A percentile compares a stretch with the other conserved stretches of the same genome.
These are phyloP conservation scores for Petunia axillaris DNA, from an alignment of 257 asterid species.

Conservation along the genomic window DNA sequence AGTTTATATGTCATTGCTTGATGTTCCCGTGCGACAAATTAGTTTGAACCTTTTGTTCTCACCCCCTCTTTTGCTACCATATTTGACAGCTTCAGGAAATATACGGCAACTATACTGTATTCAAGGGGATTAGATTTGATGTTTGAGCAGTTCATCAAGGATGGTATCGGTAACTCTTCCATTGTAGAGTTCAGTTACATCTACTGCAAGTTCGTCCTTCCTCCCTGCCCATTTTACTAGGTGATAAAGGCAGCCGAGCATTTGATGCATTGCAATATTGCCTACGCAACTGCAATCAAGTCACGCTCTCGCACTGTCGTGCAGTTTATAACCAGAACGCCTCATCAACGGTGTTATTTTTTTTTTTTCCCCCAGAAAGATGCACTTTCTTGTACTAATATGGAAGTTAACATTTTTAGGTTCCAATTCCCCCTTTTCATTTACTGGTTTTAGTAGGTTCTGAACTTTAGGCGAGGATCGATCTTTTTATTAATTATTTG, in stretches of 20 bases:
- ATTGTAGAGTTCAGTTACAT: slow-evolving; percentile 21
- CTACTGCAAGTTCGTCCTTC: slow-evolving; percentile 11
- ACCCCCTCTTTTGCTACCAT: slow-evolving; percentile 15
- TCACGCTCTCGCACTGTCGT: slow-evolving; percentile 25
- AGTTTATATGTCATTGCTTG: neutral
- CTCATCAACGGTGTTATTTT: neutral
- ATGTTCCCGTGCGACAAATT: neutral
- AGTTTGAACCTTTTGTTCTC: slow-evolving; percentile 6
- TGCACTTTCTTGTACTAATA: slow-evolving; percentile 15
- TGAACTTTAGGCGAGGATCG: neutral
- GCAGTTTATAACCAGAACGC: slow-evolving; percentile 27
- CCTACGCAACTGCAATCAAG: neutral
- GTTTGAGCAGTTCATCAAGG: slow-evolving; percentile 18
- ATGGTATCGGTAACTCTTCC: slow-evolving; percentile 6
- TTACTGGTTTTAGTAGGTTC: neutral
- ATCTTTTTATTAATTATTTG: neutral
- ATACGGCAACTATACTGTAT: slow-evolving; percentile 90
- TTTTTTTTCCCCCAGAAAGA: neutral
- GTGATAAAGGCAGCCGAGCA: slow-evolving; percentile 30
- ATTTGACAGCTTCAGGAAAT: slow-evolving; percentile 85
- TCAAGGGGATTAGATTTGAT: slow-evolving; percentile 61
- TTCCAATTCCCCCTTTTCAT: neutral
- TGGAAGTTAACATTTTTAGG: slow-evolving; percentile 18
- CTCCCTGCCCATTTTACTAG: slow-evolving; percentile 25
- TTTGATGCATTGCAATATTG: slow-evolving; percentile 22